A percentile compares a stretch with the other conserved stretches of the same genome.
phyloP scores from a whole-genome alignment of 2,329 filamentous ascomycete genomes.

The Ophiostoma triangulosporum region DNA sequence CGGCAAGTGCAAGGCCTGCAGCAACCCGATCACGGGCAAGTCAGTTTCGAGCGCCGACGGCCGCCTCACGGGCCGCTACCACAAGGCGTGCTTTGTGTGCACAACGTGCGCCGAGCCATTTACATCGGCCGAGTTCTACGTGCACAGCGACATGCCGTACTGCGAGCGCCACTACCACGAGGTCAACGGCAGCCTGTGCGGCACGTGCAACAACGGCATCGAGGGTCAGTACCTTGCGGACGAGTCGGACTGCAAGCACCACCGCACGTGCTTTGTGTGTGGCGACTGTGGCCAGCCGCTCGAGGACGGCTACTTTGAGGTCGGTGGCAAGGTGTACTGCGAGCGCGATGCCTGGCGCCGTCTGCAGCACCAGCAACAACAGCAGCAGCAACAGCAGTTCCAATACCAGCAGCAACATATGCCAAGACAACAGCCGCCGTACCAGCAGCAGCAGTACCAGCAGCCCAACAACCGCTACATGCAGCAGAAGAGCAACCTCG shows the following conservation, averaged over 20 bases:
- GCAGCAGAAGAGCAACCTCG: not conserved
- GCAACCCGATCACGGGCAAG: conserved; percentile 68
- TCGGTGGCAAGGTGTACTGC: conserved; percentile 67
- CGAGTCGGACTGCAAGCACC: conserved; percentile 63
- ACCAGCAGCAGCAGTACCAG: conserved; percentile 4
- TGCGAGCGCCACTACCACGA: conserved; percentile 89
- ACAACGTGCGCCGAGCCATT: conserved; percentile 71
- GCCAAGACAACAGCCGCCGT: not conserved
- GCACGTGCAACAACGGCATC: conserved; percentile 68
- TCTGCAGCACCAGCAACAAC: conserved; percentile 18
- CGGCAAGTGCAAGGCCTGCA: conserved; percentile 74
- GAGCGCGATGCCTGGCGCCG: conserved; percentile 67
- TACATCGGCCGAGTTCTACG: conserved; percentile 81
- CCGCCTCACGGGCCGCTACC: conserved; percentile 80
- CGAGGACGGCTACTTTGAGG: conserved; percentile 80
- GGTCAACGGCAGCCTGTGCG: conserved; percentile 76
- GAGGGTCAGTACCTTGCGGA: conserved; percentile 91
- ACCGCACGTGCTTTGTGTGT: conserved; percentile 77
- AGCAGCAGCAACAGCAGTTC: conserved; percentile 1
- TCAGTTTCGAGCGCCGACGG: conserved; percentile 90
- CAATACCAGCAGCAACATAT: not conserved
- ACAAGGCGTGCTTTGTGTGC: conserved; percentile 92
- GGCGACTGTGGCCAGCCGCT: conserved; percentile 61
- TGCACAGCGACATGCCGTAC: conserved; percentile 74
- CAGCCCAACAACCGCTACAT: not conserved